A percentile compares a stretch with the other conserved stretches of the same genome.
These are phyloP conservation scores for Pseudotsuga menziesii DNA, from an alignment of 75 land plant species.

Conservation along the genomic window DNA sequence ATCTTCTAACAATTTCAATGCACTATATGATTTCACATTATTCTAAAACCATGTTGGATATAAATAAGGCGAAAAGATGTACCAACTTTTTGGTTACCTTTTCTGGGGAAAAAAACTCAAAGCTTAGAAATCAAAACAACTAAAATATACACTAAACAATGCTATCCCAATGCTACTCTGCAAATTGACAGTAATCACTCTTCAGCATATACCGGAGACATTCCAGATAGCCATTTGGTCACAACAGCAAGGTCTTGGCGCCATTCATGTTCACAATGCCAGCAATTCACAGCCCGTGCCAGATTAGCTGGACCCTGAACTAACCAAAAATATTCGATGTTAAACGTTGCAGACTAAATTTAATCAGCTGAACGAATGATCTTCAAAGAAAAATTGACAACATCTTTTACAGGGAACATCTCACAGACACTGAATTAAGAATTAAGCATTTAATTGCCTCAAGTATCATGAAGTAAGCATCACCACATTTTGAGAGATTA, in stretches of 20 bases:
- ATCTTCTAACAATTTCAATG: too few relatives aligned
- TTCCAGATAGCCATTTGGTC: constrained; percentile 91
- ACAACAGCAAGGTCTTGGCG: constrained; percentile 93
- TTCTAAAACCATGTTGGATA: too few relatives aligned
- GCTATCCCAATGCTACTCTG: neutral
- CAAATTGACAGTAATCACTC: neutral
- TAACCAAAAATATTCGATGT: constrained; percentile 5
- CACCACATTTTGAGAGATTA: neutral
- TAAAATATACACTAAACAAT: neutral
- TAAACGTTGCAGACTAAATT: neutral
- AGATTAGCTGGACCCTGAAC: constrained; percentile 83
- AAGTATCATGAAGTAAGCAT: neutral
- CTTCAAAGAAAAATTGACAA: neutral
- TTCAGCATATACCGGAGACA: constrained; percentile 49
- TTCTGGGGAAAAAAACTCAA: too few relatives aligned
- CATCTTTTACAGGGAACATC: neutral
- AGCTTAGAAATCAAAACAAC: neutral
- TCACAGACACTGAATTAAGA: neutral
- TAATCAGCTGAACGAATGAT: neutral
- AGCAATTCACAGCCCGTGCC: constrained; percentile 79
- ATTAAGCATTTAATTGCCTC: neutral
- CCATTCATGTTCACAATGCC: constrained; percentile 97
- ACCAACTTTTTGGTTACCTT: too few relatives aligned
- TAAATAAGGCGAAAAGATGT: too few relatives aligned
- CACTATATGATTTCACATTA: too few relatives aligned